These are phyloP conservation scores for Fraxinus dipetala DNA, from an alignment of 305 asterid species.

Conservation along the genomic window DNA sequence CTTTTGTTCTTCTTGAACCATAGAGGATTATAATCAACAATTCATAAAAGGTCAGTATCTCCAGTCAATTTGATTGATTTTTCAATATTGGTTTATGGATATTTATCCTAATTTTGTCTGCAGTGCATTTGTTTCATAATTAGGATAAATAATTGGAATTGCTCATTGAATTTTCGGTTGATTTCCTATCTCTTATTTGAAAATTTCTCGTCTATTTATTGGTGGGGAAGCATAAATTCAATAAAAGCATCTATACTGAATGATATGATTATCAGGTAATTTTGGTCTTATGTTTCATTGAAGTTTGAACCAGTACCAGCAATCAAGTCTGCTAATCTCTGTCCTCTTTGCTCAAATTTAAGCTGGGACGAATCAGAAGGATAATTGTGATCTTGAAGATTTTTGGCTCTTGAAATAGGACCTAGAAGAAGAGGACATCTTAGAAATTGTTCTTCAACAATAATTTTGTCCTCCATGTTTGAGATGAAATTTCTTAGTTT, in stretches of 20 bases:
- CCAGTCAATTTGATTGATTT: conserved; percentile 8
- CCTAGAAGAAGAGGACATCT: background rate
- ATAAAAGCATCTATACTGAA: background rate
- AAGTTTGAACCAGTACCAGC: background rate
- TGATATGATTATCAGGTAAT: background rate
- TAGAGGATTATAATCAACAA: conserved; percentile 16
- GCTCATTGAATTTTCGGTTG: conserved; percentile 20
- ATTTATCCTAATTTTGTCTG: conserved; percentile 3
- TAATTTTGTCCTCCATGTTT: background rate
- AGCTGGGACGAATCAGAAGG: background rate
- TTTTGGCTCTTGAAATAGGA: background rate
- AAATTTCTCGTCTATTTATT: background rate
- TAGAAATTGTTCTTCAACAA: background rate
- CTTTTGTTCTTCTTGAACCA: conserved; percentile 22
- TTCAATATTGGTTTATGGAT: conserved; percentile 21
- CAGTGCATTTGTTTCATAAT: conserved; percentile 4
- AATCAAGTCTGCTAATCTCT: background rate
- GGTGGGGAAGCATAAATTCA: background rate
- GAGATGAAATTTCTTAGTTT: background rate
- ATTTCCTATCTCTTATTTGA: background rate
- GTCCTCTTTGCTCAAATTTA: background rate
- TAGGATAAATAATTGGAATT: background rate
- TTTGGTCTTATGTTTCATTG: background rate
- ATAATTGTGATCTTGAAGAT: background rate
- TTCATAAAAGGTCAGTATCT: conserved; percentile 32